Evolutionary conservation across 192 early-diverging fungal species (phyloP).

Genomic region (Pilaira anomala): DNA sequence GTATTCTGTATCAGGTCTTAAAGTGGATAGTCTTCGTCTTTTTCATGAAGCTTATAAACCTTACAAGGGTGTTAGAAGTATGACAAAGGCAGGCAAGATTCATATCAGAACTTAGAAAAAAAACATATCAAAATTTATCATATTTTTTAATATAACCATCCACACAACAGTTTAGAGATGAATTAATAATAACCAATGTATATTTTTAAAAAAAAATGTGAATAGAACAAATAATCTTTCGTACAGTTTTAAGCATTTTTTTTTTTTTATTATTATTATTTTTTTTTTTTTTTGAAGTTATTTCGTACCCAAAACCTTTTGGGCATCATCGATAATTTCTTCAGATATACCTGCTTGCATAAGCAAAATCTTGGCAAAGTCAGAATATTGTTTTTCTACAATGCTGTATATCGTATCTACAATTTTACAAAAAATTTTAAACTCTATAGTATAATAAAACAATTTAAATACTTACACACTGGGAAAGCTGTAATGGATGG

Average conservation of each 20-base stretch:
- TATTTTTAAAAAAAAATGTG: too few relatives aligned
- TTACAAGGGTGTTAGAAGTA: conserved; percentile 62
- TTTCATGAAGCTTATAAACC: conserved; percentile 76
- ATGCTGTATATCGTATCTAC: background rate
- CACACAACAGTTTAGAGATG: too few relatives aligned
- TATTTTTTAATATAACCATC: too few relatives aligned
- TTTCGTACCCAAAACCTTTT: too few relatives aligned
- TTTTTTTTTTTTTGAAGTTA: too few relatives aligned
- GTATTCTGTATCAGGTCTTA: conserved; percentile 67
- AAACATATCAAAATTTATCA: too few relatives aligned
- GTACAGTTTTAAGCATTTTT: too few relatives aligned
- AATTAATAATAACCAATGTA: too few relatives aligned
- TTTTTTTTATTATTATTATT: too few relatives aligned
- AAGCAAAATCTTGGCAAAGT: background rate
- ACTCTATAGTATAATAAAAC: background rate
- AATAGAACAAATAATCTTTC: too few relatives aligned
- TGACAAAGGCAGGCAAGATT: conserved; percentile 62
- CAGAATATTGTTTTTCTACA: background rate
- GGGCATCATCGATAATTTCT: conserved; percentile 2
- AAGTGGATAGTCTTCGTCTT: conserved; percentile 66
- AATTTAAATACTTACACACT: conserved; percentile 10
- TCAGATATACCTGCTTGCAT: background rate
- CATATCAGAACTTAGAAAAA: conserved; percentile 50
- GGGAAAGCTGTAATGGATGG: conserved; percentile 4
- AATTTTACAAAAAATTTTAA: background rate